A percentile compares a stretch with the other conserved stretches of the same genome.
phyloP scores from a whole-genome alignment of 179 eudicot genomes.

The Corrigiola litoralis region DNA sequence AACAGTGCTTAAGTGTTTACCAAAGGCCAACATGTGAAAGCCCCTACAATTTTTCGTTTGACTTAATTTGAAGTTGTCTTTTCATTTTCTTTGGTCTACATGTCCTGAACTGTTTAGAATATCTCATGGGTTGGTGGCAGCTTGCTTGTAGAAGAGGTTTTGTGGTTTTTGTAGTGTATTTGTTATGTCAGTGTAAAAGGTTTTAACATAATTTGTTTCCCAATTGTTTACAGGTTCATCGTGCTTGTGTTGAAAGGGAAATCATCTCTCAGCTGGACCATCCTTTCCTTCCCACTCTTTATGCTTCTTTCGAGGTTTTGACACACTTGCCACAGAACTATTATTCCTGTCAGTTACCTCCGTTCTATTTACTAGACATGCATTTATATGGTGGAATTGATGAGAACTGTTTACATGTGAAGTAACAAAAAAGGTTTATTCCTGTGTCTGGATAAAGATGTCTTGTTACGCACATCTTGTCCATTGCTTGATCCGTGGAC shows the following conservation, averaged over 20 bases:
- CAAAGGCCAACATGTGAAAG: too few relatives aligned
- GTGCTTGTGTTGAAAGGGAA: constrained; percentile 96
- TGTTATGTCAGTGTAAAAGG: not conserved
- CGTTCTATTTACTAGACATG: not conserved
- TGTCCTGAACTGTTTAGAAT: too few relatives aligned
- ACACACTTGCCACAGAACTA: not conserved
- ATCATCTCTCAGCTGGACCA: constrained; percentile 84
- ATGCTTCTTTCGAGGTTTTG: constrained; percentile 86
- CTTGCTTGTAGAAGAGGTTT: not conserved
- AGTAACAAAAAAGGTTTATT: not conserved
- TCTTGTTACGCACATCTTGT: too few relatives aligned
- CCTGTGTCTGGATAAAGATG: not conserved
- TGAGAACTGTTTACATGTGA: not conserved
- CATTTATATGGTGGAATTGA: not conserved
- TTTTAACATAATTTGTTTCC: constrained; percentile 14
- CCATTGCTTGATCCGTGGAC: too few relatives aligned
- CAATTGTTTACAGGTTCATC: constrained; percentile 68
- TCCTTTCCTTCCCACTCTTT: constrained; percentile 89
- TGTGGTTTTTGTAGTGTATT: not conserved
- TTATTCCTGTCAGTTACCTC: too few relatives aligned
- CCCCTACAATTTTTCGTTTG: too few relatives aligned
- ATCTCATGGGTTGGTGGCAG: too few relatives aligned
- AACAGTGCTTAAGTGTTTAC: too few relatives aligned
- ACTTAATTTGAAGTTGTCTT: too few relatives aligned
- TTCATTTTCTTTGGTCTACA: too few relatives aligned